These are phyloP conservation scores for Pseudocercospora eumusae DNA, from an alignment of 2,329 filamentous ascomycete genomes.

Conservation along the genomic window DNA sequence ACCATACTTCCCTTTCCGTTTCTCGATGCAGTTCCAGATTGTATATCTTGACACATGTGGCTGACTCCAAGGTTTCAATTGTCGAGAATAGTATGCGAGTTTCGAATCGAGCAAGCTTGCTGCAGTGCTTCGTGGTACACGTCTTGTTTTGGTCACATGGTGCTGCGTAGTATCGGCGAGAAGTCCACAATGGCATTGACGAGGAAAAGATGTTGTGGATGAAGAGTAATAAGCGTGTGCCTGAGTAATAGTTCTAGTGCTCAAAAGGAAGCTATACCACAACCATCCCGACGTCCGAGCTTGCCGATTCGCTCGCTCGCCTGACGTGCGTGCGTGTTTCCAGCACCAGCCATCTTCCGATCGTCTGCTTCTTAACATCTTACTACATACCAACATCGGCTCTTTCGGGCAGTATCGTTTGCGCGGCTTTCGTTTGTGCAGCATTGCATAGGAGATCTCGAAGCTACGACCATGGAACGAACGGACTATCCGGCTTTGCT, in stretches of 20 bases:
- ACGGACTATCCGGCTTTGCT: conserved; percentile 92
- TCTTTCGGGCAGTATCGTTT: conserved; percentile 10
- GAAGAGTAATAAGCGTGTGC: no score
- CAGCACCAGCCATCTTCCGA: conserved; percentile 4
- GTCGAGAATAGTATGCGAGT: no score
- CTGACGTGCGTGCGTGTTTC: neutral
- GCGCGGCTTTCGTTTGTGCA: conserved; percentile 17
- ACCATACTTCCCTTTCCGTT: neutral
- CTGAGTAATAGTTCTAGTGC: neutral
- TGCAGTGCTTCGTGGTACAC: neutral
- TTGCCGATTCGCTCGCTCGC: conserved; percentile 7
- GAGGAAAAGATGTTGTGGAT: neutral
- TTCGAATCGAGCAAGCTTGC: conserved; percentile 4
- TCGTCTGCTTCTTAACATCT: neutral
- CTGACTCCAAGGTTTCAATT: conserved; percentile 8
- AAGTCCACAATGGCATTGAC: neutral
- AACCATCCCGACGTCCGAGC: neutral
- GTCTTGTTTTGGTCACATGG: neutral
- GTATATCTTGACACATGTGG: neutral
- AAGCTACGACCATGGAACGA: conserved; percentile 59
- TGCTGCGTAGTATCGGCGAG: no score
- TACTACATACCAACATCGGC: conserved; percentile 2
- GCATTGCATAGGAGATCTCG: conserved; percentile 6
- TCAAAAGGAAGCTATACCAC: neutral
- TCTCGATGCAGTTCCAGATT: neutral